phyloP scores from a whole-genome alignment of 1,139 yeast species.

The Saccharomyces uvarum region DNA sequence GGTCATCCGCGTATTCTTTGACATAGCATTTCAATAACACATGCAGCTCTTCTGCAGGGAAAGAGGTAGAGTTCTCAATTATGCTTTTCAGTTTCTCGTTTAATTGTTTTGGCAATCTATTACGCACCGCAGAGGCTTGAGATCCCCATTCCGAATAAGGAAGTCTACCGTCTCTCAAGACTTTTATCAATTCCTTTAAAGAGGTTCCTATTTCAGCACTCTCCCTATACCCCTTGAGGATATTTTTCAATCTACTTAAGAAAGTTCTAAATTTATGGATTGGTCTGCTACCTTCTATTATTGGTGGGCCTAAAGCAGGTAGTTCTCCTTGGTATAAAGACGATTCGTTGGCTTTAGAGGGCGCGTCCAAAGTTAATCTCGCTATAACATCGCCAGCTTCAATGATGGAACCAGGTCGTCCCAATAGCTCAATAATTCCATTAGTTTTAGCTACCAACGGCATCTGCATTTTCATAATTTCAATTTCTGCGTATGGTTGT shows the following conservation, averaged over 20 bases:
- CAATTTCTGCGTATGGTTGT: conserved; percentile 95
- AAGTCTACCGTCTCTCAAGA: conserved; percentile 68
- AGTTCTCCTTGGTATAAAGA: conserved; percentile 89
- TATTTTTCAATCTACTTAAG: conserved; percentile 59
- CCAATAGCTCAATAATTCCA: conserved; percentile 84
- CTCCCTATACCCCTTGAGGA: conserved; percentile 84
- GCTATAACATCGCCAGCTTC: conserved; percentile 96
- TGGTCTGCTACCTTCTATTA: conserved; percentile 74
- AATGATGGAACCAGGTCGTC: conserved; percentile 97
- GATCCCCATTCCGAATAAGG: conserved; percentile 91
- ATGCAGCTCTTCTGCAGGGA: background rate
- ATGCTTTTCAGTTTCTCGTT: conserved; percentile 59
- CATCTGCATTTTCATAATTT: conserved; percentile 98
- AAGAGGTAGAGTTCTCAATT: conserved; percentile 51
- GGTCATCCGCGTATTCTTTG: conserved; percentile 39
- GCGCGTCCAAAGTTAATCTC: conserved; percentile 88
- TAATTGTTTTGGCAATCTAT: conserved; percentile 73
- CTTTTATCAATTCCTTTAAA: conserved; percentile 60
- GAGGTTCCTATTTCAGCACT: conserved; percentile 87
- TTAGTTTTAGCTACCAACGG: conserved; percentile 86
- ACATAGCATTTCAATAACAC: background rate
- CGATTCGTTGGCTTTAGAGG: conserved; percentile 94
- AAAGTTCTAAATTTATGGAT: conserved; percentile 61
- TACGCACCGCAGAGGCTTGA: conserved; percentile 82
- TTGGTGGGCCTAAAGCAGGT: conserved; percentile 81